Evolutionary conservation across 805 yeast species (phyloP).

Genomic region (Candida andamanensis): DNA sequence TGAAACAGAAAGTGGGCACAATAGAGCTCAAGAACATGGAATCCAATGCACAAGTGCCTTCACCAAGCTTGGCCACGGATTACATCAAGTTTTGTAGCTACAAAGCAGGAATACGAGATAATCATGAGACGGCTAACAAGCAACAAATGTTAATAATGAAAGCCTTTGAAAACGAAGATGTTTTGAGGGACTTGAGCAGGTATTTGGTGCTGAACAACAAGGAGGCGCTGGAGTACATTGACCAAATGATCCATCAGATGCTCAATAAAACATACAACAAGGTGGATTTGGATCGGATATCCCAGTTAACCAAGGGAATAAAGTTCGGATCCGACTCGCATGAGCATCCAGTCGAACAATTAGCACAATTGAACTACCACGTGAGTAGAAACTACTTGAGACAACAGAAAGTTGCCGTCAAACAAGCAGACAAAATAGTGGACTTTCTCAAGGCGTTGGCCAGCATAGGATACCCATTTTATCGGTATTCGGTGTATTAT

Average conservation of each 20-base stretch:
- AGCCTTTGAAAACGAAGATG: not conserved
- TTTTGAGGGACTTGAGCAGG: too few relatives aligned
- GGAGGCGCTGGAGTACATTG: too few relatives aligned
- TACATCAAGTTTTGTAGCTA: not conserved
- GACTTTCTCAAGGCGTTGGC: not conserved
- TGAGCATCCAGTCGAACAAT: not conserved
- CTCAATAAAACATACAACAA: too few relatives aligned
- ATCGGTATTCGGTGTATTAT: not conserved
- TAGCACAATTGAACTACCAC: constrained; percentile 2
- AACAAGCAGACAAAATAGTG: not conserved
- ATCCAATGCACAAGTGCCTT: not conserved
- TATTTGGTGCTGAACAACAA: too few relatives aligned
- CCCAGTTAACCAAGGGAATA: too few relatives aligned
- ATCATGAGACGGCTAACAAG: not conserved
- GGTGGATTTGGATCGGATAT: too few relatives aligned
- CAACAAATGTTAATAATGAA: too few relatives aligned
- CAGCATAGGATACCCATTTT: constrained; percentile 4
- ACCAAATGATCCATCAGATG: too few relatives aligned
- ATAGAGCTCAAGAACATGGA: not conserved
- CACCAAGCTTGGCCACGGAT: not conserved
- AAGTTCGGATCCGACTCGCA: too few relatives aligned
- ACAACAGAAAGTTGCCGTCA: not conserved
- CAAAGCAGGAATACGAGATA: not conserved
- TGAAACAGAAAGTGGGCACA: not conserved
- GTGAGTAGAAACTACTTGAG: not conserved